phyloP scores from a whole-genome alignment of 495 filamentous ascomycete species.

The Penicillium nucicola region DNA sequence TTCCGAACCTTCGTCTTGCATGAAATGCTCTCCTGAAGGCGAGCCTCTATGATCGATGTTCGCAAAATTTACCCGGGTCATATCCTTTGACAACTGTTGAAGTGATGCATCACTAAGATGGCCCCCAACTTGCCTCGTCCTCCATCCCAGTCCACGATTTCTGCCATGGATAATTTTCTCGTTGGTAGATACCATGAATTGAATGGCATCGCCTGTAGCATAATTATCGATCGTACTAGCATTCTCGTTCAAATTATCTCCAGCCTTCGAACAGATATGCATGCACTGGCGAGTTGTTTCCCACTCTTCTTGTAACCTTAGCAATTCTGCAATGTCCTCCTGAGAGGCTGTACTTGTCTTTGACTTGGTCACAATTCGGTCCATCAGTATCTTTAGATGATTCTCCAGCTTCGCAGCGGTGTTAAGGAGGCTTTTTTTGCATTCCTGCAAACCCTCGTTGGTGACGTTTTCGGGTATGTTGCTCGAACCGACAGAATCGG shows the following conservation, averaged over 20 bases:
- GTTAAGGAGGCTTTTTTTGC: constrained; percentile 29
- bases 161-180: constrained; percentile 32
- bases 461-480: constrained; percentile 25
- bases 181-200: constrained; percentile 43
- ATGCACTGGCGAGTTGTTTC: constrained; percentile 34
- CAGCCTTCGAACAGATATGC: constrained; percentile 37
- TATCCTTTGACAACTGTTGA: constrained; percentile 37
- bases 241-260: constrained; percentile 28
- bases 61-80: constrained; percentile 21
- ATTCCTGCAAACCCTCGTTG: constrained; percentile 37
- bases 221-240: constrained; percentile 36
- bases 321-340: constrained; percentile 30
- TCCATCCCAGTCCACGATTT: constrained; percentile 37
- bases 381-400: constrained; percentile 30
- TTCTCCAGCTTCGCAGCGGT: constrained; percentile 32
- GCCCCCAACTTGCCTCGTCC: constrained; percentile 40
- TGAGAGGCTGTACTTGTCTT: constrained; percentile 22
- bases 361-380: constrained; percentile 32
- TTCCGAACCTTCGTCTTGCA: constrained; percentile 1
- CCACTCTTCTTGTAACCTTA: constrained; percentile 36
- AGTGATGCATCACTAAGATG: constrained; percentile 34
- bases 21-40: constrained; percentile 9
- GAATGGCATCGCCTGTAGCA: constrained; percentile 33
- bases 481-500: not conserved
- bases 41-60: constrained; percentile 6